phyloP scores from a whole-genome alignment of 2,329 filamentous ascomycete species.

The Exophiala oligosperma region DNA sequence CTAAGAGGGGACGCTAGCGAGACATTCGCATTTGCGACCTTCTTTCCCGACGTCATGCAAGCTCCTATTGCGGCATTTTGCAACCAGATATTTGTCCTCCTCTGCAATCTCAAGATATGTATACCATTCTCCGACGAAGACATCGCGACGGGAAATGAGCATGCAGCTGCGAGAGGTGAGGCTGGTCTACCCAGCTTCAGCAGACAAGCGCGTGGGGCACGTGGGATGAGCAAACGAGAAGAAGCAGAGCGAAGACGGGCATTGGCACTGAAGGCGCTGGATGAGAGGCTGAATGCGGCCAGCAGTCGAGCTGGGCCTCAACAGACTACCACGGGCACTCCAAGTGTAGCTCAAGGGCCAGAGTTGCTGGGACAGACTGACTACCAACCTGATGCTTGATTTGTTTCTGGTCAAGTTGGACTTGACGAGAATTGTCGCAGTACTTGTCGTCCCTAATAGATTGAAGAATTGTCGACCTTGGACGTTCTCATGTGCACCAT shows the following conservation, averaged over 20 bases:
- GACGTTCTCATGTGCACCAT: no score
- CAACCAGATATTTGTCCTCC: constrained; percentile 69
- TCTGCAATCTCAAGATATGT: constrained; percentile 76
- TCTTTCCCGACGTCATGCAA: constrained; percentile 85
- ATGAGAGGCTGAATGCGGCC: constrained; percentile 87
- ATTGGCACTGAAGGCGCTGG: constrained; percentile 84
- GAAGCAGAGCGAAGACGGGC: constrained; percentile 90
- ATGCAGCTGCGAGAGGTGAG: constrained; percentile 66
- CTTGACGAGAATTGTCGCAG: neutral
- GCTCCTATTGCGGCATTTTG: constrained; percentile 73
- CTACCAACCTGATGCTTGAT: constrained; percentile 44
- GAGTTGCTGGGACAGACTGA: constrained; percentile 39
- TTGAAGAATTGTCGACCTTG: no score
- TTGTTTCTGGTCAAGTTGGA: neutral
- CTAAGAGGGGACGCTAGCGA: constrained; percentile 91
- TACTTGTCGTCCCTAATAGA: no score
- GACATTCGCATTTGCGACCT: constrained; percentile 92
- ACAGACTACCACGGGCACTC: constrained; percentile 32
- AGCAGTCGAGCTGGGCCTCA: constrained; percentile 54
- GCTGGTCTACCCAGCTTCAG: constrained; percentile 61
- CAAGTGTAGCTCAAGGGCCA: constrained; percentile 30
- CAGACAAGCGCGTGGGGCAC: constrained; percentile 44
- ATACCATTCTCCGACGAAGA: constrained; percentile 83
- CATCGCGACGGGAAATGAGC: constrained; percentile 69
- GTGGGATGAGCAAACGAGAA: constrained; percentile 69